These are phyloP conservation scores for Lachnellula occidentalis DNA, from an alignment of 2,329 filamentous ascomycete species.

Conservation along the genomic window DNA sequence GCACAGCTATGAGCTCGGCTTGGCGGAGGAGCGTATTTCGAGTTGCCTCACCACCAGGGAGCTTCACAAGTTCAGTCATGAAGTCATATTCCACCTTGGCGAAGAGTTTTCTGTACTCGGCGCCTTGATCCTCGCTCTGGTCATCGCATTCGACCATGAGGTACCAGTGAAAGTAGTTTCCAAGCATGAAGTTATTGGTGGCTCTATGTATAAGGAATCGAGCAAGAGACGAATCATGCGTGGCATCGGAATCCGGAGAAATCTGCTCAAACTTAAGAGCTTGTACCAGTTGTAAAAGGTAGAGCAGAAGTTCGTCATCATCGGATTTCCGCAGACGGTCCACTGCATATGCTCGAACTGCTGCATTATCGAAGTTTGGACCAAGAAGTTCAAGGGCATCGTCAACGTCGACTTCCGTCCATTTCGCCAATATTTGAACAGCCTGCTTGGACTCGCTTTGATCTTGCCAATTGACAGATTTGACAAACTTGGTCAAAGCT, in stretches of 20 bases:
- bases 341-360: constrained; percentile 88
- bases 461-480: constrained; percentile 93
- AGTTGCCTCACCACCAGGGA: constrained; percentile 63
- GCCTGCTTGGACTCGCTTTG: constrained; percentile 80
- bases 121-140: constrained; percentile 63
- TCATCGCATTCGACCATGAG: constrained; percentile 93
- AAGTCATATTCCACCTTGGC: constrained; percentile 94
- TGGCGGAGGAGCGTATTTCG: constrained; percentile 76
- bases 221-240: constrained; percentile 77
- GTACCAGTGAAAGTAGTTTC: constrained; percentile 97
- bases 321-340: constrained; percentile 86
- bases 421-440: constrained; percentile 82
- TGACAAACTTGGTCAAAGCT: constrained; percentile 93
- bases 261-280: constrained; percentile 90
- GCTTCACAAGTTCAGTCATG: constrained; percentile 77
- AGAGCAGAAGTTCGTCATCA: constrained; percentile 84
- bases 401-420: constrained; percentile 96
- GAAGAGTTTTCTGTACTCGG: constrained; percentile 77
- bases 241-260: constrained; percentile 53
- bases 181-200: constrained; percentile 80
- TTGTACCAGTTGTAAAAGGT: constrained; percentile 90
- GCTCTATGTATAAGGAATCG: constrained; percentile 85
- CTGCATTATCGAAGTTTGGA: constrained; percentile 81
- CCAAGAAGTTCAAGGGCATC: constrained; percentile 92
- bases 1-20: constrained; percentile 79